These are phyloP conservation scores for Talaromyces sp. DNA, from an alignment of 2,329 filamentous ascomycete genomes.

Conservation along the genomic window DNA sequence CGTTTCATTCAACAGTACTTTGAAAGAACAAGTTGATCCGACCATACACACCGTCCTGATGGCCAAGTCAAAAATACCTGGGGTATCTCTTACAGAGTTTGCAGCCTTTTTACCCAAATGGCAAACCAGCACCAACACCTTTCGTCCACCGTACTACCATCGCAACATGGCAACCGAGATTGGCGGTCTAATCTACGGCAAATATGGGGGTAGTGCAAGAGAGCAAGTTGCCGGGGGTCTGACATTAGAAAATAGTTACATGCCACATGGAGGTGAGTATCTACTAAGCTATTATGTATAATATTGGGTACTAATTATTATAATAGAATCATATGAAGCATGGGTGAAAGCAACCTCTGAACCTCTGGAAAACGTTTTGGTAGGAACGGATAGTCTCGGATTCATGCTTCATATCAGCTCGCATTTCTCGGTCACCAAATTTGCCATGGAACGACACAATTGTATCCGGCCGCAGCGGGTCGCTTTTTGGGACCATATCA, in stretches of 20 bases:
- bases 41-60: slow-evolving; percentile 4
- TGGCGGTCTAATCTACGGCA: background rate
- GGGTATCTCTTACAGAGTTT: slow-evolving; percentile 3
- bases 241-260: background rate
- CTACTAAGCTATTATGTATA: background rate
- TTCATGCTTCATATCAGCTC: background rate
- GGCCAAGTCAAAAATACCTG: background rate
- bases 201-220: background rate
- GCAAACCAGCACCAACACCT: background rate
- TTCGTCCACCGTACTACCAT: slow-evolving; percentile 3
- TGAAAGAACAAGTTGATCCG: background rate
- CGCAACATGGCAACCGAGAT: slow-evolving; percentile 1
- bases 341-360: background rate
- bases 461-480: background rate
- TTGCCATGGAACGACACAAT: background rate
- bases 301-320: background rate
- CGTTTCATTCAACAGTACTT: slow-evolving; percentile 9
- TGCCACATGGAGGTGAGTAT: background rate
- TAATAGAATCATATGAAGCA: background rate
- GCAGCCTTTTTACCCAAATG: background rate
- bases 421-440: background rate
- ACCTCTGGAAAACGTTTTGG: background rate
- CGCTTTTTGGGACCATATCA: background rate
- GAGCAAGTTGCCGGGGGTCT: background rate
- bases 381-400: background rate